A percentile compares a stretch with the other conserved stretches of the same genome.
These are phyloP conservation scores for Xylaria nigripes DNA, from an alignment of 495 filamentous ascomycete genomes.

Conservation along the genomic window DNA sequence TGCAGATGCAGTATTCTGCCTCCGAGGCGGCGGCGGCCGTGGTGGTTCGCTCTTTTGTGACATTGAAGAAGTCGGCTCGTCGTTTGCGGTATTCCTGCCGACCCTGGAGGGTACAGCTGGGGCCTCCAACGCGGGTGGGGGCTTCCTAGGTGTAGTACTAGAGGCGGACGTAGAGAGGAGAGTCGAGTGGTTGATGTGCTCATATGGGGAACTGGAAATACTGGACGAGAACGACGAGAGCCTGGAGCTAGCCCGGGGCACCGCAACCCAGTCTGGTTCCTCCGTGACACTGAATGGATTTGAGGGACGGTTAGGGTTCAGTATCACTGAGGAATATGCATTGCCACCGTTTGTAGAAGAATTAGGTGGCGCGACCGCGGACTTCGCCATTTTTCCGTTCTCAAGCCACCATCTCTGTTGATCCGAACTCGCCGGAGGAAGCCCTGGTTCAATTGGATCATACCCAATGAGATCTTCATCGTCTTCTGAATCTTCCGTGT, in stretches of 20 bases:
- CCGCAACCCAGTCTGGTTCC: slow-evolving; percentile 71
- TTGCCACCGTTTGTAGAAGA: slow-evolving; percentile 32
- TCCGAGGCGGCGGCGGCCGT: slow-evolving; percentile 41
- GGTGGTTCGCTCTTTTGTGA: slow-evolving; percentile 27
- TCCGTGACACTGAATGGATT: slow-evolving; percentile 70
- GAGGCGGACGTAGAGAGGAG: slow-evolving; percentile 35
- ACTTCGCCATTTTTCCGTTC: slow-evolving; percentile 69
- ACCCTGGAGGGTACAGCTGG: slow-evolving; percentile 33
- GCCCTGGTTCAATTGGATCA: slow-evolving; percentile 65
- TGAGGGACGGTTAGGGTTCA: slow-evolving; percentile 63
- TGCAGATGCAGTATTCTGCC: slow-evolving; percentile 28
- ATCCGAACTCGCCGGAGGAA: slow-evolving; percentile 88
- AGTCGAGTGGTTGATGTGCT: slow-evolving; percentile 40
- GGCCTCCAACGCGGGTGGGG: slow-evolving; percentile 48
- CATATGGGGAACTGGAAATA: slow-evolving; percentile 39
- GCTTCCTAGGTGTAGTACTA: slow-evolving; percentile 36
- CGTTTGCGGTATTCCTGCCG: slow-evolving; percentile 28
- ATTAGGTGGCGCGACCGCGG: slow-evolving; percentile 56
- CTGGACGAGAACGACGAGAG: slow-evolving; percentile 34
- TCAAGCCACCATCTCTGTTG: slow-evolving; percentile 91
- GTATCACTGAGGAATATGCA: slow-evolving; percentile 37
- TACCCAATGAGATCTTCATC: slow-evolving; percentile 69
- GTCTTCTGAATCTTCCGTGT: slow-evolving; percentile 48
- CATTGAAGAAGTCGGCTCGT: slow-evolving; percentile 23
- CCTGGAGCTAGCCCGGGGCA: slow-evolving; percentile 41